Evolutionary conservation across 495 filamentous ascomycete species (phyloP).

Genomic region (Hypoxylon subgilvum): DNA sequence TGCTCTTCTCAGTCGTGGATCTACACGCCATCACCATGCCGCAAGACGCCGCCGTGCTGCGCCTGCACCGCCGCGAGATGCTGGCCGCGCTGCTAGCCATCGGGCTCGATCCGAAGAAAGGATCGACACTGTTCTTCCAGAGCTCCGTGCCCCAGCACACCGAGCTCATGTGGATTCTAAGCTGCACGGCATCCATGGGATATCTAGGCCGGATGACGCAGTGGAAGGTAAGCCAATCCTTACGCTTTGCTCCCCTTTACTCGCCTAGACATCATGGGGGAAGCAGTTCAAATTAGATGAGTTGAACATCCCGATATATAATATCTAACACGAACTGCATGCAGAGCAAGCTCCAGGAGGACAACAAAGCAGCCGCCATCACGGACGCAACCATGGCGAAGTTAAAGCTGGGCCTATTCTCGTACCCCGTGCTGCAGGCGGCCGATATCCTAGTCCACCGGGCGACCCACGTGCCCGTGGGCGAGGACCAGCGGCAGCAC

Average conservation of each 20-base stretch:
- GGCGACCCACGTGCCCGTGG: constrained; percentile 93
- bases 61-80: constrained; percentile 69
- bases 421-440: constrained; percentile 93
- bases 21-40: constrained; percentile 87
- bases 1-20: constrained; percentile 88
- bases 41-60: constrained; percentile 65
- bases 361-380: constrained; percentile 60
- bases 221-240: constrained; percentile 75
- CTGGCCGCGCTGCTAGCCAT: constrained; percentile 82
- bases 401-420: constrained; percentile 89
- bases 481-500: constrained; percentile 91
- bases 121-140: constrained; percentile 84
- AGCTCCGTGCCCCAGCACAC: constrained; percentile 74
- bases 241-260: not conserved
- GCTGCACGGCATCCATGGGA: constrained; percentile 85
- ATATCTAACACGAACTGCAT: constrained; percentile 1
- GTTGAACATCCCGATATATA: too few relatives aligned
- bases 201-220: constrained; percentile 95
- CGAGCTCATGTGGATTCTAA: constrained; percentile 95
- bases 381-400: constrained; percentile 59
- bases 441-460: constrained; percentile 90
- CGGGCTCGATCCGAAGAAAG: constrained; percentile 73
- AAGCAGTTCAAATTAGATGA: not conserved
- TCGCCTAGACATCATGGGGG: not conserved
- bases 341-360: constrained; percentile 73